phyloP scores from a whole-genome alignment of 83 land plant genomes.

The Picea abies region DNA sequence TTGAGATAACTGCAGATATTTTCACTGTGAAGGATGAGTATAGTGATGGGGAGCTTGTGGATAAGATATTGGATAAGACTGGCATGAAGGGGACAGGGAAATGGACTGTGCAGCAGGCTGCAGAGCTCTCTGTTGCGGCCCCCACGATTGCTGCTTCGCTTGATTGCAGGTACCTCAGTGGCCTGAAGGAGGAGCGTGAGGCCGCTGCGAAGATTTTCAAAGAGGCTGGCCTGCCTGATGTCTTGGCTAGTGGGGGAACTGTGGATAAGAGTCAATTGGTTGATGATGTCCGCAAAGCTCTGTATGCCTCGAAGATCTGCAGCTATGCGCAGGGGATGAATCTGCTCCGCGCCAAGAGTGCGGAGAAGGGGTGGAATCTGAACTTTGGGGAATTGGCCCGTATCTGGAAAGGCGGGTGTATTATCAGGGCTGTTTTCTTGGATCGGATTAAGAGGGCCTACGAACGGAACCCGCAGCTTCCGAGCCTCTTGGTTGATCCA shows the following conservation, averaged over 20 bases:
- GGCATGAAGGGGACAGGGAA: slow-evolving; percentile 56
- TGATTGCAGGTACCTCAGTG: slow-evolving; percentile 43
- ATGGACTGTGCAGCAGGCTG: slow-evolving; percentile 67
- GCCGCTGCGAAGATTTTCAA: slow-evolving; percentile 31
- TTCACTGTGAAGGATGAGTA: slow-evolving; percentile 35
- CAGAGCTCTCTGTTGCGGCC: slow-evolving; percentile 52
- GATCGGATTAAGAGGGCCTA: slow-evolving; percentile 58
- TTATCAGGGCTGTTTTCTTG: slow-evolving; percentile 52
- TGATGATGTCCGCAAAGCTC: slow-evolving; percentile 59
- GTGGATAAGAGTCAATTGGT: slow-evolving; percentile 51
- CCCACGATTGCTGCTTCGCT: slow-evolving; percentile 55
- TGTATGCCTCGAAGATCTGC: slow-evolving; percentile 68
- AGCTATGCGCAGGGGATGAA: slow-evolving; percentile 69
- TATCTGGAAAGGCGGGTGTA: slow-evolving; percentile 71
- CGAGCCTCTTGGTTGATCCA: slow-evolving; percentile 48
- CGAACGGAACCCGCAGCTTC: slow-evolving; percentile 38
- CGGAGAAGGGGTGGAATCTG: slow-evolving; percentile 51
- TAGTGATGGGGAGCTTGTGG: slow-evolving; percentile 35
- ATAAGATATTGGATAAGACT: slow-evolving; percentile 55
- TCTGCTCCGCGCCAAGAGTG: slow-evolving; percentile 50
- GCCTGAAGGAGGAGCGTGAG: slow-evolving; percentile 41
- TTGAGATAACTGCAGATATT: slow-evolving; percentile 43
- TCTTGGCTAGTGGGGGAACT: neutral
- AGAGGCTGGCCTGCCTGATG: slow-evolving; percentile 23
- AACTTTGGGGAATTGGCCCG: slow-evolving; percentile 57